Base-by-base conservation (phyloP, 768 basidiomycete species). In the Hypsizygus marmoreus region DNA sequence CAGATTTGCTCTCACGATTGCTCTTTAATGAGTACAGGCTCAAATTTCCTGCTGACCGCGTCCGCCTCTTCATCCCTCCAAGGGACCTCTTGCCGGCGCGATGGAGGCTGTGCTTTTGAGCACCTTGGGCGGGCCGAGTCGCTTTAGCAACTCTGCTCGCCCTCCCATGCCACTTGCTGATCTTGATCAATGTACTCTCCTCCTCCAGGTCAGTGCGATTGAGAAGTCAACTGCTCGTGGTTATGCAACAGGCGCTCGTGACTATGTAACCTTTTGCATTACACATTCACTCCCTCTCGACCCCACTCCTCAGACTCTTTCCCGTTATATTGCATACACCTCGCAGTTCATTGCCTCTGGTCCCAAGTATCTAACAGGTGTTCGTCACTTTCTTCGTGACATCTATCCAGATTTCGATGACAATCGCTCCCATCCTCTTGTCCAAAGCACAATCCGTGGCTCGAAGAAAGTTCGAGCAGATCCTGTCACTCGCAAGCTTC, bases 371-470 rank as follows among this genome's bases (percentile, higher is more conserved):
- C 55, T 63, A 3, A 45, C 61, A 4, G 63, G 61, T 8, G 50
- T 46, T n/a, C 41, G 55, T 0, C 55, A 64, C 32, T 58, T 59
- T 30, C 40, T 65, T 7, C 47, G 43, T 2, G 48, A 57, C 17
- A 13, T 58, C 17, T 65, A 51, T 33, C 58, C 64, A 32, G 44
- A 61, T 9, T 64, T 61, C 30, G 55, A 60, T 20, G 17, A 19
- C 3, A 54, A 53, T 40, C 45, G 56, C 0, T n/a, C 49, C 0
- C 42, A 51, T 29, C 51, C 54, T 10, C 14, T 55, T 0, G 60
- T 63, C 1, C 50, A 53, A 24, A 35, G 55, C 0, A 56, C 56
- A 0, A 58, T 61, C 26, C 6, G 43, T 3, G 56, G 56, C 2
- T 53, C 57, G 0, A 55, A 44, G 31, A 47, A 50, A 10, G 16